Evolutionary conservation across 1,284 basidiomycete genomes (phyloP).

Genomic region (Ganoderma lingzhi): DNA sequence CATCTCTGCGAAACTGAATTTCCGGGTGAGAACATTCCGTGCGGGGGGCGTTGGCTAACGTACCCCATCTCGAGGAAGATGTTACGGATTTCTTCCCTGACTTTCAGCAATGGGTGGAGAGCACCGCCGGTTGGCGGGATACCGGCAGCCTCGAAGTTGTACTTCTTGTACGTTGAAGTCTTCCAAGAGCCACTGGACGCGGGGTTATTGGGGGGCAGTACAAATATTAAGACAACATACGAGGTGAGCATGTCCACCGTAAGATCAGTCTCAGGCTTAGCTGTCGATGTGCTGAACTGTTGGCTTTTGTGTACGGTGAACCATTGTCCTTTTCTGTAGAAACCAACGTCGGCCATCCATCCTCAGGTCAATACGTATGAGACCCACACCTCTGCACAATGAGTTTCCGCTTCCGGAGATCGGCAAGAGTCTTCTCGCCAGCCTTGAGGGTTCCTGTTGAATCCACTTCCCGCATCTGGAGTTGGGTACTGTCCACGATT

Average conservation of each 20-base stretch:
- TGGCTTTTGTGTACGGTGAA: constrained; percentile 90
- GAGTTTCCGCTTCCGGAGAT: constrained; percentile 94
- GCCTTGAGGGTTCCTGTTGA: constrained; percentile 73
- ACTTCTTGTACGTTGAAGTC: constrained; percentile 93
- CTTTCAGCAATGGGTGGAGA: constrained; percentile 96
- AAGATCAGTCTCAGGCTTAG: constrained; percentile 97
- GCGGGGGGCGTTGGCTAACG: constrained; percentile 34
- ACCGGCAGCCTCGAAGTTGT: constrained; percentile 99
- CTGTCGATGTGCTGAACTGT: constrained; percentile 91
- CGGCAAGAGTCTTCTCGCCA: constrained; percentile 85
- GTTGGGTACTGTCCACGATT: constrained; percentile 78
- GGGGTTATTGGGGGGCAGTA: neutral
- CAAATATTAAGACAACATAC: constrained; percentile 49
- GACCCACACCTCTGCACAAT: constrained; percentile 67
- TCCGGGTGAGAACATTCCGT: constrained; percentile 3
- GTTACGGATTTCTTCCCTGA: constrained; percentile 96
- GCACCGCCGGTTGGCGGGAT: constrained; percentile 90
- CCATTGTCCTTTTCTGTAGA: constrained; percentile 90
- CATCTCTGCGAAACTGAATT: constrained; percentile 96
- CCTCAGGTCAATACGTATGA: constrained; percentile 50
- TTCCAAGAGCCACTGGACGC: constrained; percentile 87
- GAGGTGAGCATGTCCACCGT: constrained; percentile 95
- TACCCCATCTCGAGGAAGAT: constrained; percentile 99
- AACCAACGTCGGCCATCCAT: constrained; percentile 82
- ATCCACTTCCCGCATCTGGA: constrained; percentile 81